These are phyloP conservation scores for Penicillium pancosmium DNA, from an alignment of 495 filamentous ascomycete species.

Conservation along the genomic window DNA sequence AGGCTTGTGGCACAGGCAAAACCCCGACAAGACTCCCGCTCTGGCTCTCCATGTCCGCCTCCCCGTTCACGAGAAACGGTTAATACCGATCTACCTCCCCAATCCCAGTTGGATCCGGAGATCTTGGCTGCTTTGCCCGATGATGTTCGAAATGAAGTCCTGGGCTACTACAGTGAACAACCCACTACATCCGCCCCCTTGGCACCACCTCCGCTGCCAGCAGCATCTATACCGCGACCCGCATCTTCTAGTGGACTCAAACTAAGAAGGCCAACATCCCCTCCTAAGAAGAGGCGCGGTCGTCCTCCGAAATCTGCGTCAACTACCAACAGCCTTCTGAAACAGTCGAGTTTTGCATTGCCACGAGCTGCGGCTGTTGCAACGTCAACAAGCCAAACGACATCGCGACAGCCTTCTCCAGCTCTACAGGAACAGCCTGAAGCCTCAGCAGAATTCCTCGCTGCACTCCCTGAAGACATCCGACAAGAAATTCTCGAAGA, in stretches of 20 bases:
- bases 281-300: conserved; percentile 60
- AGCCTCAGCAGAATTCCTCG: conserved; percentile 72
- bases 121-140: conserved; percentile 77
- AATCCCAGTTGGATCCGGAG: conserved; percentile 70
- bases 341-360: conserved; percentile 67
- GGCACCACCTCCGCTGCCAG: conserved; percentile 26
- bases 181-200: conserved; percentile 1
- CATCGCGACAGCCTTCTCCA: conserved; percentile 24
- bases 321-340: conserved; percentile 54
- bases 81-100: conserved; percentile 40
- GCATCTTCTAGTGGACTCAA: conserved; percentile 32
- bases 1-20: conserved; percentile 62
- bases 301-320: conserved; percentile 40
- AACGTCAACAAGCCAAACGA: neutral
- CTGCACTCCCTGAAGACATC: conserved; percentile 80
- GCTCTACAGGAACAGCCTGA: conserved; percentile 36
- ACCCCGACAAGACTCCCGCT: conserved; percentile 28
- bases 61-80: conserved; percentile 21
- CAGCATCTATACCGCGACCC: conserved; percentile 52
- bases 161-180: conserved; percentile 61
- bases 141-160: conserved; percentile 79
- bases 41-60: conserved; percentile 35
- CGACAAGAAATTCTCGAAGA: conserved; percentile 76
- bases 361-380: conserved; percentile 26
- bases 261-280: conserved; percentile 54